phyloP scores from a whole-genome alignment of 768 basidiomycete species.

The Suillus americanus region DNA sequence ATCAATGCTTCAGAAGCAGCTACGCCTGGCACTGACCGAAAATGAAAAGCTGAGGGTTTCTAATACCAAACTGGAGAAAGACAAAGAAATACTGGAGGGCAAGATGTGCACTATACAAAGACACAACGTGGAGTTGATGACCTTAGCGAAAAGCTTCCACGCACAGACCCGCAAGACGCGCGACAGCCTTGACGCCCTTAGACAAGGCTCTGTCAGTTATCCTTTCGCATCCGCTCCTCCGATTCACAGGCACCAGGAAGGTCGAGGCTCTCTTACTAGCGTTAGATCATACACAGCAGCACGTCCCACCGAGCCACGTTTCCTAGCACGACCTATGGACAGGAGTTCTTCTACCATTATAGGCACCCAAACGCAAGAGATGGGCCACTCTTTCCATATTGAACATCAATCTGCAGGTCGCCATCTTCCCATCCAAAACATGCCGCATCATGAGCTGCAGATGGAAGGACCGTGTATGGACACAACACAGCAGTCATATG shows the following conservation, averaged over 20 bases:
- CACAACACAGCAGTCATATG: background rate
- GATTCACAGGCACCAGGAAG: background rate
- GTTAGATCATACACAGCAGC: background rate
- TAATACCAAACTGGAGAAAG: background rate
- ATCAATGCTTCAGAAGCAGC: background rate
- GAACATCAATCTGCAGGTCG: background rate
- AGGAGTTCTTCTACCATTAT: background rate
- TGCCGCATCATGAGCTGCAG: background rate
- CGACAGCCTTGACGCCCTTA: background rate
- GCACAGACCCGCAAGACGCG: background rate
- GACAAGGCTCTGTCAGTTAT: background rate
- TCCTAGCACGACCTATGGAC: too few relatives aligned
- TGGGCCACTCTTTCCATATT: background rate
- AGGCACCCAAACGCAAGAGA: background rate
- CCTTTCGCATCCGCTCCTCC: background rate
- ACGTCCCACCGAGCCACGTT: background rate
- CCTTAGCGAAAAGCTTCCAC: background rate
- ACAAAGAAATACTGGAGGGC: background rate
- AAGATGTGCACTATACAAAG: background rate
- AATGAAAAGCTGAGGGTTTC: background rate
- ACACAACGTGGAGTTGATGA: background rate
- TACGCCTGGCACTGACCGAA: background rate
- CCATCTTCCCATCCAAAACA: background rate
- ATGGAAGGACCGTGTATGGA: background rate
- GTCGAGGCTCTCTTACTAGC: background rate